Evolutionary conservation across 2,329 filamentous ascomycete genomes (phyloP).

Genomic region (Uncinocarpus reesii): DNA sequence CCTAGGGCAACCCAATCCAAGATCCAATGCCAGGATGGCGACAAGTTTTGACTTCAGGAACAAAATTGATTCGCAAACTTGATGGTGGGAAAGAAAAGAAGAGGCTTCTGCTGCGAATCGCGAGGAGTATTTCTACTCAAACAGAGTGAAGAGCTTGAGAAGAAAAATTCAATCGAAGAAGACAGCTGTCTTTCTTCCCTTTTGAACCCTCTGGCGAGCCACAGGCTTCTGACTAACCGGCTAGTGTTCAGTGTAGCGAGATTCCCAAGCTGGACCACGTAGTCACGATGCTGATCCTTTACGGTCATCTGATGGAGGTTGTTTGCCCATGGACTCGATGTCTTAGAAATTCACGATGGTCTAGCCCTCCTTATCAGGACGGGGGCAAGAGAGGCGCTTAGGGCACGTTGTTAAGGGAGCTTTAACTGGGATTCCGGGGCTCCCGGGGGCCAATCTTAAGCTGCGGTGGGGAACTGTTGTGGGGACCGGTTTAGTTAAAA

Average conservation of each 20-base stretch:
- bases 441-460: neutral
- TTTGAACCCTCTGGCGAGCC: neutral
- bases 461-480: conserved; percentile 5
- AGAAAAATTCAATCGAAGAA: neutral
- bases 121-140: neutral
- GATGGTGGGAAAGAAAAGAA: neutral
- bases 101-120: neutral
- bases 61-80: neutral
- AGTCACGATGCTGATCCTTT: conserved; percentile 12
- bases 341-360: conserved; percentile 5
- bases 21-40: neutral
- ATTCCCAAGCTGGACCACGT: neutral
- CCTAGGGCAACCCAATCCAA: conserved; percentile 7
- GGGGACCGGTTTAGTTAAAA: neutral
- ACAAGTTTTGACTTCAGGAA: neutral
- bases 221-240: neutral
- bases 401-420: neutral
- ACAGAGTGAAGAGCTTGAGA: neutral
- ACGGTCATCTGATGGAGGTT: conserved; percentile 6
- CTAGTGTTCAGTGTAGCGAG: conserved; percentile 4
- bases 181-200: neutral
- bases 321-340: neutral
- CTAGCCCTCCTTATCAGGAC: neutral
- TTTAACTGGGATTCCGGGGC: conserved; percentile 3
- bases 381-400: neutral